Evolutionary conservation across 2,329 filamentous ascomycete genomes (phyloP), one percentile per base, ranked within the genome.

Genomic region (Colletotrichum sojae): DNA sequence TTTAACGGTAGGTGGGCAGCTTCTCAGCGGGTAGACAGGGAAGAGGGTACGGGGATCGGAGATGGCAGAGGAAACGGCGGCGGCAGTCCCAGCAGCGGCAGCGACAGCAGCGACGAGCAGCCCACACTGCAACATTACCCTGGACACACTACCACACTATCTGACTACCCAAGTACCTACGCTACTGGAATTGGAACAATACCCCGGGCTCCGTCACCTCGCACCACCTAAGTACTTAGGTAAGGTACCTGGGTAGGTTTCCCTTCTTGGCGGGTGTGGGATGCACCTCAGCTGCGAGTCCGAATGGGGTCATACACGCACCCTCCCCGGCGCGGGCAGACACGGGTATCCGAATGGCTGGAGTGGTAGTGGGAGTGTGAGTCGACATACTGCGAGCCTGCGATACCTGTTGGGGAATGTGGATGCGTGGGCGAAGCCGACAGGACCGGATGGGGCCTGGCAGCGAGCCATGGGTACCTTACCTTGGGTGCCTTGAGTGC

Each of bases 1-100:
- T 63, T 69, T 60, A 66, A 69, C 51, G 49, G 67, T 54, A 63
- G 62, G 63, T 59, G 63, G 67, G 67, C 65, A 68, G 65, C 56
- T 65, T 36, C 31, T 46, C 25, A n/a, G 39, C 43, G 45, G 46
- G 25, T 45, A 20, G 45, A 31, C 67, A 59, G 66, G 66, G 62
- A 55, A 58, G 10, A 65, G 46, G 54, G 13, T 54, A 52, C 61
- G 66, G 66, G 61, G 49, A 69, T 69, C 61, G 62, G 66, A 55
- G 66, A 65, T 59, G 66, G 51, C 18, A 54, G 61, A 54, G 46
- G 51, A 36, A 58, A 36, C 45, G 61, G 54, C 53, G 39, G 43
- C 25, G 36, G 51, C n/a, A 31, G 51, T 43, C n/a, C 22, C 43
- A 22, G 36, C 12, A 10, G 31, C 31, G 10, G 31, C 31, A 36